Conservation (phyloP, 78 protist genomes). For the Chrysochromulina parva region DNA sequence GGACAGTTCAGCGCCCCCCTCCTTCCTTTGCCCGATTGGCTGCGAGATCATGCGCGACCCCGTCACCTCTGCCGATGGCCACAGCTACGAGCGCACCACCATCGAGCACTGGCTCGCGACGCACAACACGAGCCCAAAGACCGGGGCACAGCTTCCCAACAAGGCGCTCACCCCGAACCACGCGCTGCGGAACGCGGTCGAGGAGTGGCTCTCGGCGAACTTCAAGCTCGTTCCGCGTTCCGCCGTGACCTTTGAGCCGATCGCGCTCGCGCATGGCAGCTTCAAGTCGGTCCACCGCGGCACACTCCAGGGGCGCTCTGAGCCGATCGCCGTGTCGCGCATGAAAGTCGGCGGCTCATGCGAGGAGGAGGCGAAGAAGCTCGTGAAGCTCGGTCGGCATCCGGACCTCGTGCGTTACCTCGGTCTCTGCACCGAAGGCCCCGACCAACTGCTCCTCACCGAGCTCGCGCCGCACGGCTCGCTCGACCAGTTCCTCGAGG, state of each 20-base stretch:
- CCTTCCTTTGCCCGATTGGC: constrained; percentile 20
- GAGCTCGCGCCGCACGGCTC: constrained; percentile 18
- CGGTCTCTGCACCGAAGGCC: background rate
- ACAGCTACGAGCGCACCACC: too few relatives aligned
- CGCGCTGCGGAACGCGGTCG: constrained; percentile 6
- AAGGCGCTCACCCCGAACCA: background rate
- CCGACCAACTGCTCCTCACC: background rate
- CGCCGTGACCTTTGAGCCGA: background rate
- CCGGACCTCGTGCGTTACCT: background rate
- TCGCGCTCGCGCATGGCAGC: background rate
- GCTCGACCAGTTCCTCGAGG: background rate
- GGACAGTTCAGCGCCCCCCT: background rate
- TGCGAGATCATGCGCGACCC: constrained; percentile 2
- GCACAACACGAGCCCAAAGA: background rate
- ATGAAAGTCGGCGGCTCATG: background rate
- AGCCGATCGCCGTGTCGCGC: background rate
- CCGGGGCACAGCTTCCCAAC: background rate
- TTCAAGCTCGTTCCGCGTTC: background rate
- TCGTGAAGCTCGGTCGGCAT: background rate
- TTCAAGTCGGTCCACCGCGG: background rate
- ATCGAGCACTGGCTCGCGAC: background rate
- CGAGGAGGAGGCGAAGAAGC: background rate
- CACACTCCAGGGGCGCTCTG: background rate
- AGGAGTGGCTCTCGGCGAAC: background rate
- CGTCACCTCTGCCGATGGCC: background rate